Evolutionary conservation across 495 filamentous ascomycete species (phyloP).

Genomic region (Cercophora samala): DNA sequence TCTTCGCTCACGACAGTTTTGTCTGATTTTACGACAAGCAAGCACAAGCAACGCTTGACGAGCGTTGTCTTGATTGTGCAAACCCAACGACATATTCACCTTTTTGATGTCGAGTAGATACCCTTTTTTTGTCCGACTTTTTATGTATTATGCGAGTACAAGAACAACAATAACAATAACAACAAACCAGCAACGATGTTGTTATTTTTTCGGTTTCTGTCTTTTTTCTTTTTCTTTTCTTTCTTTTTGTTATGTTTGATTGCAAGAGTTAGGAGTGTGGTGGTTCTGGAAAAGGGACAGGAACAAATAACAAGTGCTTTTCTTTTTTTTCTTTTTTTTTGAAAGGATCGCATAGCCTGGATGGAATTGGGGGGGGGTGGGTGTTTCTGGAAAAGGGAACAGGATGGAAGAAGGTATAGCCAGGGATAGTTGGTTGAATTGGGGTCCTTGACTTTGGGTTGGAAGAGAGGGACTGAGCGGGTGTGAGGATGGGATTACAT

Average conservation of each 20-base stretch:
- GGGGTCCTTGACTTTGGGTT: neutral
- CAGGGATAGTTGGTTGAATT: too few species aligned
- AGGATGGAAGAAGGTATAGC: neutral
- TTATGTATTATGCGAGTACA: neutral
- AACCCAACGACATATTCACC: neutral
- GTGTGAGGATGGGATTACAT: neutral
- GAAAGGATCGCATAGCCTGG: neutral
- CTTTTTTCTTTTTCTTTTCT: neutral
- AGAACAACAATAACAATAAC: neutral
- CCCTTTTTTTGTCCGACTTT: neutral
- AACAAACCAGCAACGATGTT: neutral
- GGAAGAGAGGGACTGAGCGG: neutral
- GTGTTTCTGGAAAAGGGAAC: neutral
- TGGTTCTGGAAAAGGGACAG: neutral
- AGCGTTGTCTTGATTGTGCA: too few species aligned
- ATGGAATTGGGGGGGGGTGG: neutral
- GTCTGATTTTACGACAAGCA: neutral
- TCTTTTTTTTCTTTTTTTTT: neutral
- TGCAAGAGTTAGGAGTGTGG: neutral
- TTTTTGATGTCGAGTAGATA: neutral
- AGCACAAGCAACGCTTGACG: neutral
- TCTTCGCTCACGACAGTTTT: neutral
- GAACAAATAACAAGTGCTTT: neutral
- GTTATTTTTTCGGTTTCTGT: neutral
- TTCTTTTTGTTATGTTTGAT: conserved; percentile 5